Evolutionary conservation across 306 rosid genomes (phyloP).

Genomic region (Acacia crassicarpa): DNA sequence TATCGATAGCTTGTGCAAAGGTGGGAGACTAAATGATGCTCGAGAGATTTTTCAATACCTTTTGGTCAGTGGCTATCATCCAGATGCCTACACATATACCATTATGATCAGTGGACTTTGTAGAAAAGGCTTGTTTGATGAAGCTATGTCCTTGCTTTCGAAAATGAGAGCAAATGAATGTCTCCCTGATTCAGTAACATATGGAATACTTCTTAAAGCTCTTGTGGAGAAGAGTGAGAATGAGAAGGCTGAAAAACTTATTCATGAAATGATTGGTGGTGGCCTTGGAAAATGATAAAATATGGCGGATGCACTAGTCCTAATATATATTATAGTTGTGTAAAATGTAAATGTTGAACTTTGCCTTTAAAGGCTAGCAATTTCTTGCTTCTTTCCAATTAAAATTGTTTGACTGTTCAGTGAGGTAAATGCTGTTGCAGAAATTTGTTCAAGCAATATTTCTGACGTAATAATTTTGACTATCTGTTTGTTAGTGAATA

Average conservation of each 20-base stretch:
- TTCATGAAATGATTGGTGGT: background rate
- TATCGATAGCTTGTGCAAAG: background rate
- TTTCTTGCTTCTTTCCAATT: background rate
- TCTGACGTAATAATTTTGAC: background rate
- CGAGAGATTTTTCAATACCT: too few species aligned
- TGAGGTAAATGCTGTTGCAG: background rate
- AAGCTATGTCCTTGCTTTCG: background rate
- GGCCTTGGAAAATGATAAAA: background rate
- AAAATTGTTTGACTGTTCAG: too few species aligned
- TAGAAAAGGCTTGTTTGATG: background rate
- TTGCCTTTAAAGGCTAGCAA: background rate
- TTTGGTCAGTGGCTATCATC: background rate
- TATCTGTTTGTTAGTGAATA: background rate
- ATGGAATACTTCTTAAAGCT: background rate
- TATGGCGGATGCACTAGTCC: background rate
- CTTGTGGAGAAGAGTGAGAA: background rate
- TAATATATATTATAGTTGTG: background rate
- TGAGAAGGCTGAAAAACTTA: background rate
- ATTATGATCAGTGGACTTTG: background rate
- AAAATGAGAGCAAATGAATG: background rate
- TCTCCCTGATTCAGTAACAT: background rate
- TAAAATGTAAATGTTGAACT: background rate
- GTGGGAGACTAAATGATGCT: background rate
- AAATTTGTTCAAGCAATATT: background rate
- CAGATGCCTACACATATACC: background rate